Conservation (phyloP, 805 yeast genomes). For the Ogataea corticis region DNA sequence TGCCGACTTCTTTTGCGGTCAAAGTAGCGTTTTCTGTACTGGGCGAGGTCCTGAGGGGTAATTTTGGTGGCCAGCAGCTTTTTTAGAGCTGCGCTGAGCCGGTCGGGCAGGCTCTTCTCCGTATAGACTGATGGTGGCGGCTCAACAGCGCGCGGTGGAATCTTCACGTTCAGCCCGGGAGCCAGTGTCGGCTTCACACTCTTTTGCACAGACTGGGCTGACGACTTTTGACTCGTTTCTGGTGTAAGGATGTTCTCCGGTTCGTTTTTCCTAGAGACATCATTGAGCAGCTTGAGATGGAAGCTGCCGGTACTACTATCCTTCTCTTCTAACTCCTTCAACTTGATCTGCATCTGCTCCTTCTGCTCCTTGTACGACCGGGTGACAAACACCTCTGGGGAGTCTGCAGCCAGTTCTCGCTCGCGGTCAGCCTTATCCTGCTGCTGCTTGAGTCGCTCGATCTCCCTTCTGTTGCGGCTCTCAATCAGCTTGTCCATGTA, state of each 20-base stretch:
- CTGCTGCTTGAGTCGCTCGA: slow-evolving; percentile 43
- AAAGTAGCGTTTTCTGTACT: slow-evolving; percentile 23
- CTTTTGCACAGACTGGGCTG: no score
- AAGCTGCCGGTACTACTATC: background rate
- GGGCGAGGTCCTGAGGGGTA: slow-evolving; percentile 18
- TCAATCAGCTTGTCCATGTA: slow-evolving; percentile 44
- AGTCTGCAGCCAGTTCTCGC: slow-evolving; percentile 41
- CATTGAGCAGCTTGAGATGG: background rate
- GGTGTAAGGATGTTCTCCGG: no score
- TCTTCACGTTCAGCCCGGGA: slow-evolving; percentile 37
- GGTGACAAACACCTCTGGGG: slow-evolving; percentile 48
- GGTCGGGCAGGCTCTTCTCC: background rate
- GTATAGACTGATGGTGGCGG: no score
- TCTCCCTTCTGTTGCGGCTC: slow-evolving; percentile 46
- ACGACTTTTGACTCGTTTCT: no score
- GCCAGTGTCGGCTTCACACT: slow-evolving; percentile 40
- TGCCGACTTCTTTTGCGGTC: slow-evolving; percentile 12
- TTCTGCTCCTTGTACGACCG: slow-evolving; percentile 44
- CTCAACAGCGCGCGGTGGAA: no score
- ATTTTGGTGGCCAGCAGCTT: slow-evolving; percentile 17
- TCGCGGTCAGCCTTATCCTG: slow-evolving; percentile 40
- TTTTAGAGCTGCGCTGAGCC: slow-evolving; percentile 8
- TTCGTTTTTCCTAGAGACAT: background rate
- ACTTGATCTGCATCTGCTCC: slow-evolving; percentile 16
- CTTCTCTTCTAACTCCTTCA: slow-evolving; percentile 12